Base-by-base conservation (phyloP, 768 basidiomycete genomes). In the Pulveroboletus frians region DNA sequence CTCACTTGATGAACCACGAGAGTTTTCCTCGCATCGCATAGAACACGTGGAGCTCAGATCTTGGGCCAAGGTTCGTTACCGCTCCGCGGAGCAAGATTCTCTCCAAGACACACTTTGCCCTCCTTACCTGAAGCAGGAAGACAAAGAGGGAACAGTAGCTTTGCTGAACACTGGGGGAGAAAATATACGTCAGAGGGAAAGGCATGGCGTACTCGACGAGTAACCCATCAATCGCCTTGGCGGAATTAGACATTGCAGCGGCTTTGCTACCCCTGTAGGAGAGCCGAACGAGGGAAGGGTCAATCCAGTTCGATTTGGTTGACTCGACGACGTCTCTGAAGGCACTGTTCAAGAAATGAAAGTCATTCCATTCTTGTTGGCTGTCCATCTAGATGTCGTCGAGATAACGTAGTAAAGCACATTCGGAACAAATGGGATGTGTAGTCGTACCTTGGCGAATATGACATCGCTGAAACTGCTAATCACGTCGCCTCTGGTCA, bases 1-100 rank as follows among this genome's bases (percentile, higher is more conserved):
- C 85, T 57, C 60, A 90, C 89, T 87, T 89, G 63, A 87, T 76
- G 56, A 91, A 87, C 90, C 90, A 92, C 49, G 85, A 84, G 50
- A 92, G 57, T 47, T 84, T 81, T 55, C 83, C 80, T 53, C 88
- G 70, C 74, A 89, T 78, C 0, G 84, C 85, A 62, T 88, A 88
- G 56, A 91, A 83, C 13, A 74, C 74, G 67, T 88, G 90, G 58
- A 85, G 49, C 45, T 82, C 80, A 18, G 68, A 70, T 31, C 65
- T 70, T 42, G 68, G 41, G 29, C 69, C 62, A 15, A 55, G 60
- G 59, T 65, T 46, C 56, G 53, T 70, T 11, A 65, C 59, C 15
- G 72, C 74, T n/a, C 77, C 76, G 17, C 84, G 72, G 3, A 89
- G 78, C 21, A 87, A 68, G 11, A 88, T 84, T 43, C 79, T 69